Evolutionary conservation across 2,329 filamentous ascomycete species (phyloP).

Genomic region (Ophiostoma triangulosporum): DNA sequence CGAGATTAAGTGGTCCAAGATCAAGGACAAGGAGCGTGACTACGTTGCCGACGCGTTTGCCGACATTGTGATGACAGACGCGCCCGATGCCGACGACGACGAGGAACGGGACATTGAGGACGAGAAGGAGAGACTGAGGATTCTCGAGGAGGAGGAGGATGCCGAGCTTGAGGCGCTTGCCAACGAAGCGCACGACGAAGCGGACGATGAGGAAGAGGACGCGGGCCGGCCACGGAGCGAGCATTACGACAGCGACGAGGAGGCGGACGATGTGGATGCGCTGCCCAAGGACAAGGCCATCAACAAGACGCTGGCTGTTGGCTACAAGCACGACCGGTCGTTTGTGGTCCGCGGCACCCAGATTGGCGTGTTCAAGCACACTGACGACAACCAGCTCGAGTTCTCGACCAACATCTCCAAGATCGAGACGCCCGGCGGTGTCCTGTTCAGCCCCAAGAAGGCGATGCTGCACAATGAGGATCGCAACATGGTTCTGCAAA

Average conservation of each 20-base stretch:
- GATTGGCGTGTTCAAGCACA: conserved; percentile 98
- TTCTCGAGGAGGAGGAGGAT: conserved; percentile 28
- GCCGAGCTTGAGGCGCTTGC: conserved; percentile 23
- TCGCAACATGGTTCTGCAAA: conserved; percentile 78
- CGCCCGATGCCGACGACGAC: conserved; percentile 29
- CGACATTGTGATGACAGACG: conserved; percentile 84
- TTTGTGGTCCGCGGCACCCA: conserved; percentile 96
- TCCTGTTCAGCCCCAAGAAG: conserved; percentile 86
- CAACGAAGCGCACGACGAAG: conserved; percentile 18
- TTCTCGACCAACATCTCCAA: conserved; percentile 97
- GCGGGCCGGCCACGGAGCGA: conserved; percentile 43
- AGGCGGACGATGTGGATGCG: conserved; percentile 69
- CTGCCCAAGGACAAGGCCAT: conserved; percentile 56
- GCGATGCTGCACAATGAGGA: conserved; percentile 93
- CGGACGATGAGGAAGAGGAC: conserved; percentile 40
- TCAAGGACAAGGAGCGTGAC: conserved; percentile 82
- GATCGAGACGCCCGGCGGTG: conserved; percentile 76
- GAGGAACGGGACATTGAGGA: conserved; percentile 18
- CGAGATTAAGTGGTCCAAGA: conserved; percentile 84
- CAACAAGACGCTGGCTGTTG: conserved; percentile 90
- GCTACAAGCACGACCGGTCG: conserved; percentile 91
- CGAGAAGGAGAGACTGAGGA: conserved; percentile 23
- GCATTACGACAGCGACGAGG: conserved; percentile 44
- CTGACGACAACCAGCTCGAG: conserved; percentile 77
- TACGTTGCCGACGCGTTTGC: conserved; percentile 94